These are phyloP conservation scores for Capronia epimyces DNA, from an alignment of 2,329 filamentous ascomycete species.

Conservation along the genomic window DNA sequence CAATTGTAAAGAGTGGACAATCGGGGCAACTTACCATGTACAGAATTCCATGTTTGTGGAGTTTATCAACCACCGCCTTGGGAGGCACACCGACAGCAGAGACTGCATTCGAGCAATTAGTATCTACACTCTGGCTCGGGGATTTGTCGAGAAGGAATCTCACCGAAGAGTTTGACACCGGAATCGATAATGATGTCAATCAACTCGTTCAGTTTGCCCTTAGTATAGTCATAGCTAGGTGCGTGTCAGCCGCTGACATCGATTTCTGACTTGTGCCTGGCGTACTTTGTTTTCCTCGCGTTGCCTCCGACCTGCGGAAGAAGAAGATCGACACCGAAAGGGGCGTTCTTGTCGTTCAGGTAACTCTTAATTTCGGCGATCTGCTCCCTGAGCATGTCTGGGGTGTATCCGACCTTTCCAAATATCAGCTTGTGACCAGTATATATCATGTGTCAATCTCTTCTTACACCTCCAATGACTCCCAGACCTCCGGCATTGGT, in stretches of 20 bases:
- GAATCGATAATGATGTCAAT: conserved; percentile 89
- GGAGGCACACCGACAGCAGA: conserved; percentile 93
- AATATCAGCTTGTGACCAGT: conserved; percentile 4
- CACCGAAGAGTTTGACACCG: conserved; percentile 73
- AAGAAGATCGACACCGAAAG: conserved; percentile 90
- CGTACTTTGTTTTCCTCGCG: conserved; percentile 88
- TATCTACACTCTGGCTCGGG: background rate
- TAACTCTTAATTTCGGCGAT: conserved; percentile 89
- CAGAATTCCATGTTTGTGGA: conserved; percentile 80
- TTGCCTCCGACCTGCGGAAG: conserved; percentile 91
- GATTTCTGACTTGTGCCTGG: background rate
- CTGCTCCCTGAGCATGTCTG: conserved; percentile 93
- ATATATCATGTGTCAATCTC: background rate
- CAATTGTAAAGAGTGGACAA: background rate
- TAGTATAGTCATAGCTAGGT: conserved; percentile 94
- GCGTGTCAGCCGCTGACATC: conserved; percentile 9
- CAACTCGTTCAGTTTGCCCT: conserved; percentile 91
- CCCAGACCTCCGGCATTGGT: conserved; percentile 95
- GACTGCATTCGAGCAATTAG: conserved; percentile 44
- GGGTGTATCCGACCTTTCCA: conserved; percentile 66
- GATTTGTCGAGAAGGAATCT: background rate
- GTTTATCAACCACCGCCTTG: conserved; percentile 77
- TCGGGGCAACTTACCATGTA: conserved; percentile 22
- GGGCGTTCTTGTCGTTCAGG: conserved; percentile 82
- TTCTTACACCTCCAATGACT: conserved; percentile 78